Conservation (phyloP, 768 basidiomycete genomes). For the Tylopilus rubrobrunneus region DNA sequence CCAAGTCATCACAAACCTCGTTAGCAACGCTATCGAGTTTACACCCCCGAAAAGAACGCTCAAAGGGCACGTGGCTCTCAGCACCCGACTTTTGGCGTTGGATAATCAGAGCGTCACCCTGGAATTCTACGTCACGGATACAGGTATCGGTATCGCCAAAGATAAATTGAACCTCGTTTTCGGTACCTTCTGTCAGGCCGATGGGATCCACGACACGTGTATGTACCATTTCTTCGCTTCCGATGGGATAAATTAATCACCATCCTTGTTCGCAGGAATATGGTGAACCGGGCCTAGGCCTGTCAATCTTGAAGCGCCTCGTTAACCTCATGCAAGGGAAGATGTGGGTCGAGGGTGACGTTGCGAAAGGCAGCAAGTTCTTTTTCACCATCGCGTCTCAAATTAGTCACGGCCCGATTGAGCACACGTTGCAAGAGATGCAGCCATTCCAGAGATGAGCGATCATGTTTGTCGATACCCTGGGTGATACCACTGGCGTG, state of each 20-base stretch:
- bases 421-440: no score
- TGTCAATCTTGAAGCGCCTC: conserved; percentile 96
- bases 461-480: conserved; percentile 89
- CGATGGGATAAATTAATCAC: conserved; percentile 10
- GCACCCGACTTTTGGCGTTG: conserved; percentile 71
- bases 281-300: conserved; percentile 92
- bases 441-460: conserved; percentile 81
- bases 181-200: conserved; percentile 98
- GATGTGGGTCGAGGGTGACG: conserved; percentile 98
- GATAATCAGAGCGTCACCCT: conserved; percentile 70
- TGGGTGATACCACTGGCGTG: conserved; percentile 71
- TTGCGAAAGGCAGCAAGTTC: conserved; percentile 38
- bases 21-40: conserved; percentile 97
- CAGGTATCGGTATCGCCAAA: conserved; percentile 97
- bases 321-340: conserved; percentile 97
- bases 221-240: conserved; percentile 28
- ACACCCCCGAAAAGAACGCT: conserved; percentile 74
- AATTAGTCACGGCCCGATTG: no score
- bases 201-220: conserved; percentile 92
- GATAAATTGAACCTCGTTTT: conserved; percentile 98
- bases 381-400: no score
- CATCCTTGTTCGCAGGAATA: conserved; percentile 62
- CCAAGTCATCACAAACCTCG: conserved; percentile 93
- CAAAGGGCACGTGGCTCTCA: conserved; percentile 89
- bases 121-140: conserved; percentile 53